Evolutionary conservation across 2,329 filamentous ascomycete genomes (phyloP), one percentile per base, ranked within the genome.

Genomic region (Fusarium sp.): DNA sequence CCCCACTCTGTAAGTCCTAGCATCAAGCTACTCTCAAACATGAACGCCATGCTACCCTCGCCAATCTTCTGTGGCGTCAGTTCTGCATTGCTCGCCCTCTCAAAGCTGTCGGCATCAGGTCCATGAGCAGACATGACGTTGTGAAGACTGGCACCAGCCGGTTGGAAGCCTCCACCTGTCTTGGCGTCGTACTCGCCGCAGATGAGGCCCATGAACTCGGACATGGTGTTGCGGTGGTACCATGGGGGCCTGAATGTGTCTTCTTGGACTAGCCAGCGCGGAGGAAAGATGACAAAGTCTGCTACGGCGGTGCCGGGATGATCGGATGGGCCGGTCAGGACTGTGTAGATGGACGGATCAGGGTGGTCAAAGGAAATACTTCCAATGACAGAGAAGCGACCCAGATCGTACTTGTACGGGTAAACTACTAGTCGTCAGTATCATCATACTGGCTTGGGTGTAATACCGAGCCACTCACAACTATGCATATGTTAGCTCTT

Each of bases 371-470:
- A 77, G 1, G 73, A 93, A 74, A 94, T 90, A 69, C 87, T 91
- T 37, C 93, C 93, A 37, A 95, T 91, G 50, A 90, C 90, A 81
- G 91, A 93, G 86, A 95, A 95, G 25, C 92, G 90, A 17, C 92
- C 92, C 1, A 96, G 87, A 78, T 95, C 93, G 83, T 95, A 96
- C 82, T 95, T 96, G 86, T 91, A 95, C 0, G 94, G 94, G n/a
- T 78, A 78, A 7, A 77, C 73, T 77, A 27, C 5, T 27, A 27
- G 25, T 27, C 25, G 25, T 27, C 25, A 27, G 25, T 27, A 27
- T 27, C 25, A 27, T 27, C 25, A 27, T 27, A 27, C 25, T 27
- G 25, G 25, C 4, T 27, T 27, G 25, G 25, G 25, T 27, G 25
- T 27, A 27, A 9, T 27, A 4, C 17, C 33, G 5, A 25, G 14